phyloP scores from a whole-genome alignment of 371 early-diverging fungal species.

The Entomophthora muscae region DNA sequence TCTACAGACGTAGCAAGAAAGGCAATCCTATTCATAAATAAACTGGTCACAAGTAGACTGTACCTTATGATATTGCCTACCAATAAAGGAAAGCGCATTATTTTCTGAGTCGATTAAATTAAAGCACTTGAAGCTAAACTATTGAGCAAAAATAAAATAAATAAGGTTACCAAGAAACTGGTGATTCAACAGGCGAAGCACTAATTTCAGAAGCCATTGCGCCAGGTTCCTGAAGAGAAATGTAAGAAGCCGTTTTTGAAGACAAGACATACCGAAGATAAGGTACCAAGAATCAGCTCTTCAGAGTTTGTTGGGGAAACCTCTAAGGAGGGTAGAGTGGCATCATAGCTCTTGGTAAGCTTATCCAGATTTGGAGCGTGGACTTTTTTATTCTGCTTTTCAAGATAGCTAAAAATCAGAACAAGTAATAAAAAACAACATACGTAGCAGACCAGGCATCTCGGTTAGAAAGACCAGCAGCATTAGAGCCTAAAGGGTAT shows the following conservation, averaged over 20 bases:
- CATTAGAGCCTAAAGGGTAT: background rate
- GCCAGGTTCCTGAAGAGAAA: too few species aligned
- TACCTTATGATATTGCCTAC: background rate
- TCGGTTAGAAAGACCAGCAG: conserved; percentile 1
- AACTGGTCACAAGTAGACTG: background rate
- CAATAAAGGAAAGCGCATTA: background rate
- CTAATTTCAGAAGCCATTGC: too few species aligned
- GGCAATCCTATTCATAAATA: background rate
- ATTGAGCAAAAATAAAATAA: too few species aligned
- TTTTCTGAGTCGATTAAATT: background rate
- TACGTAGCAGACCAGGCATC: conserved; percentile 9
- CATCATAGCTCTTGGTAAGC: background rate
- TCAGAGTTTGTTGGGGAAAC: background rate
- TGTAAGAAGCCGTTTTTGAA: too few species aligned
- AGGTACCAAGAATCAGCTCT: background rate
- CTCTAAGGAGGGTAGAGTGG: background rate
- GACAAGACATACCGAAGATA: background rate
- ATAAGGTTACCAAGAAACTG: too few species aligned
- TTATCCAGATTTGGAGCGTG: conserved; percentile 6
- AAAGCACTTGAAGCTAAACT: background rate
- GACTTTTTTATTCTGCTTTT: conserved; percentile 3
- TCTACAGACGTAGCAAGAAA: background rate
- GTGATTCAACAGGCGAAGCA: too few species aligned
- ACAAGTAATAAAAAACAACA: background rate
- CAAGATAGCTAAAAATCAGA: conserved; percentile 4